Conservation (phyloP, 2,329 filamentous ascomycete genomes). For the Bretziella fagacearum region DNA sequence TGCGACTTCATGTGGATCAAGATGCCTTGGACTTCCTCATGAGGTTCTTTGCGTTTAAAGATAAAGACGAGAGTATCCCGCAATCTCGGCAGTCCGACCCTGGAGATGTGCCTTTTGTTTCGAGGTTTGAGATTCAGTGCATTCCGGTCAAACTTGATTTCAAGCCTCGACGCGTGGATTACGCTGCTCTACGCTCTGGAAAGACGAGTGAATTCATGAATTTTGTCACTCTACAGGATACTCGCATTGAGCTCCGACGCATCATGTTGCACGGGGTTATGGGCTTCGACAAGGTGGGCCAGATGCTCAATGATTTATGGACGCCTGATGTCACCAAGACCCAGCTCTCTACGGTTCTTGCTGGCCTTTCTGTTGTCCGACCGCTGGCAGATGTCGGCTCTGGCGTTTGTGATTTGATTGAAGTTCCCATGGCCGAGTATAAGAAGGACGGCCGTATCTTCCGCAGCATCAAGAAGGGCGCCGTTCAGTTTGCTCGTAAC, state of each 20-base stretch:
- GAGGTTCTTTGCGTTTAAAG: constrained; percentile 95
- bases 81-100: constrained; percentile 33
- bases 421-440: constrained; percentile 84
- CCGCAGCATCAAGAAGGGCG: constrained; percentile 81
- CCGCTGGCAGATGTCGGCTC: constrained; percentile 81
- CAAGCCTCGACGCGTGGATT: constrained; percentile 96
- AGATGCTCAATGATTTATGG: constrained; percentile 91
- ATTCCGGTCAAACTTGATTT: constrained; percentile 79
- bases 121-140: constrained; percentile 72
- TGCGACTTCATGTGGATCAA: constrained; percentile 89
- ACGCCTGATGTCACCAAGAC: constrained; percentile 81
- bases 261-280: constrained; percentile 84
- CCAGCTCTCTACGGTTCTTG: constrained; percentile 75
- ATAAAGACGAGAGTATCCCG: constrained; percentile 57
- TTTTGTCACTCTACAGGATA: constrained; percentile 79
- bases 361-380: constrained; percentile 76
- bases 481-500: constrained; percentile 74
- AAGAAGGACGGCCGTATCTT: constrained; percentile 84
- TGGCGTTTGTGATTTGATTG: constrained; percentile 70
- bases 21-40: constrained; percentile 95
- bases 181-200: constrained; percentile 77
- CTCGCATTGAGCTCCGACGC: constrained; percentile 70
- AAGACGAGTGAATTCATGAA: constrained; percentile 98
- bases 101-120: constrained; percentile 68
- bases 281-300: constrained; percentile 78